These are phyloP conservation scores for Sporothrix inflata DNA, from an alignment of 2,329 filamentous ascomycete genomes.

Conservation along the genomic window DNA sequence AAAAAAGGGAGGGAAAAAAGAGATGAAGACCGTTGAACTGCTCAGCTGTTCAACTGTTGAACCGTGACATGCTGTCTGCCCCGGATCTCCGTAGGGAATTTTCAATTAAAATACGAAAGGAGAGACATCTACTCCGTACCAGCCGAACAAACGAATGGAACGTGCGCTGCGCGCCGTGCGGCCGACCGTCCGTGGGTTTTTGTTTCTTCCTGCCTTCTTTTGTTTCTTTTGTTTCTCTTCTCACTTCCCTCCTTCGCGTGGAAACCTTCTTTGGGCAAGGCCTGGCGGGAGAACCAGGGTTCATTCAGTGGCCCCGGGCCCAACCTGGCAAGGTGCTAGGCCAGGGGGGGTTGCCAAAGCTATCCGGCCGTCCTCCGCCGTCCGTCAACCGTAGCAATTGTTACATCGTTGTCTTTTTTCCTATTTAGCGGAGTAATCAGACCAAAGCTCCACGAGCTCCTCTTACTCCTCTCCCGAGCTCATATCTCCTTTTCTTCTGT, in stretches of 20 bases:
- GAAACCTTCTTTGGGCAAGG: background rate
- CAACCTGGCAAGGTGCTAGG: conserved; percentile 1
- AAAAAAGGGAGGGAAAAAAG: background rate
- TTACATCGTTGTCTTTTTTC: background rate
- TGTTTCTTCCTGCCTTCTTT: background rate
- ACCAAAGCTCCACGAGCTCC: background rate
- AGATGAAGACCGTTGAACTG: background rate
- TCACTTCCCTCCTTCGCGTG: background rate
- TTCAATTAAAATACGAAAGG: background rate
- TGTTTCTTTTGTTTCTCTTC: background rate
- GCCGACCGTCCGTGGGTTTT: conserved; percentile 4
- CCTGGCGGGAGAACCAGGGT: conserved; percentile 19
- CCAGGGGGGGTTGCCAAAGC: background rate
- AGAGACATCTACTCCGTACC: too few relatives aligned
- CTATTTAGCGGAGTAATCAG: background rate
- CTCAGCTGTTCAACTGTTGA: conserved; percentile 13
- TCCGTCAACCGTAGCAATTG: background rate
- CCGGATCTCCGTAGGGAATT: conserved; percentile 20
- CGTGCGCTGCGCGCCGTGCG: conserved; percentile 3
- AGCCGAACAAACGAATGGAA: conserved; percentile 18
- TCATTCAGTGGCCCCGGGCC: background rate
- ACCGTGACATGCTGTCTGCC: conserved; percentile 22
- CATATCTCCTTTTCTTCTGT: background rate
- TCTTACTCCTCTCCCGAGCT: background rate
- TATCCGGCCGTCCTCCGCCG: conserved; percentile 4